phyloP scores from a whole-genome alignment of 345 rosid species.

The Aquilaria sinensis region DNA sequence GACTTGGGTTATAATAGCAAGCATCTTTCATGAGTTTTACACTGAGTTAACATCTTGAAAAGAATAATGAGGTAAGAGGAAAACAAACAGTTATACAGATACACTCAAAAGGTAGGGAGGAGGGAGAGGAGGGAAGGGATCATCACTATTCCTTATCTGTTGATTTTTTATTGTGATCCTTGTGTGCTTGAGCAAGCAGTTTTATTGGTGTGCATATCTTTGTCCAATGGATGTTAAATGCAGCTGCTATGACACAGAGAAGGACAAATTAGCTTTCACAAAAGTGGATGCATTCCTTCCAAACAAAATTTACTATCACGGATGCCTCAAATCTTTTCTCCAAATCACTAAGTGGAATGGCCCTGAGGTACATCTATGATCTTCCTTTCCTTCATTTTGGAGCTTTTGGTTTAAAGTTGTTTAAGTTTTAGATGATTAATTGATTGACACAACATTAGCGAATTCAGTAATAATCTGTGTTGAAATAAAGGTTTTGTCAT shows the following conservation, averaged over 20 bases:
- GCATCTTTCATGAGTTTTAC: too few relatives aligned
- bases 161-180: too few relatives aligned
- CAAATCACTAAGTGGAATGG: conserved; percentile 95
- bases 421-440: too few relatives aligned
- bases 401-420: neutral
- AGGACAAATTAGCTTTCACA: conserved; percentile 76
- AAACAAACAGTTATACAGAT: too few relatives aligned
- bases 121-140: too few relatives aligned
- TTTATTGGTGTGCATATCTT: neutral
- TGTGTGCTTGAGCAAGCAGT: too few relatives aligned
- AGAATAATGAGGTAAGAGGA: too few relatives aligned
- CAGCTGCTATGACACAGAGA: conserved; percentile 86
- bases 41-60: too few relatives aligned
- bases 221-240: conserved; percentile 18
- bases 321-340: conserved; percentile 82
- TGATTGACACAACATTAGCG: too few relatives aligned
- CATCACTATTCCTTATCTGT: too few relatives aligned
- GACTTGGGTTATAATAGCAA: too few relatives aligned
- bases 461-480: neutral
- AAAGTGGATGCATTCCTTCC: conserved; percentile 82
- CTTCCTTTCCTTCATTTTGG: neutral
- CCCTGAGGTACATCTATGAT: conserved; percentile 61
- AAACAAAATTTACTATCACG: conserved; percentile 80
- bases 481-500: conserved; percentile 4
- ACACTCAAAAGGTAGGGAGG: too few relatives aligned